These are phyloP conservation scores for Quercus cerris DNA, from an alignment of 306 rosid genomes.

Conservation along the genomic window DNA sequence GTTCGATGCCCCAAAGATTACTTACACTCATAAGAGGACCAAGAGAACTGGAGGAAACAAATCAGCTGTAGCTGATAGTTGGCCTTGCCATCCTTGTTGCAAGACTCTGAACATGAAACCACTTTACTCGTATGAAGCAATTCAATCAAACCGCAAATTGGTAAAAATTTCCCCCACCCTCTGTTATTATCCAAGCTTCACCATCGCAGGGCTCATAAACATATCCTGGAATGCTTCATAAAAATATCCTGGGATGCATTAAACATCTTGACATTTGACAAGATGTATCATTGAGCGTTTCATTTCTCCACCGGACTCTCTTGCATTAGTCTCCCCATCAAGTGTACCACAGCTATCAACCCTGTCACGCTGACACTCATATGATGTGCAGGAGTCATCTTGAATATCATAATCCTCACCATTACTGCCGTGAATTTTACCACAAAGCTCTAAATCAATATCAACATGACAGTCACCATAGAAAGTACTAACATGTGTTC, in stretches of 20 bases:
- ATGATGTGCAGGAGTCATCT: constrained; percentile 36
- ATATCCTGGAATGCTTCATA: neutral
- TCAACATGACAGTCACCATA: neutral
- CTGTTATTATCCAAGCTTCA: neutral
- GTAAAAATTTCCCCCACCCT: neutral
- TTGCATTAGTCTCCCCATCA: neutral
- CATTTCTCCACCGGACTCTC: constrained; percentile 13
- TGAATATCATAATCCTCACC: constrained; percentile 16
- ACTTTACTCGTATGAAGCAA: neutral
- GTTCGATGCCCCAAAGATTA: neutral
- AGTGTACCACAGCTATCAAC: neutral
- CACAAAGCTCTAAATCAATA: neutral
- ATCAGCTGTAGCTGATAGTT: neutral
- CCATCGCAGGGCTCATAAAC: neutral
- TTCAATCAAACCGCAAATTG: neutral
- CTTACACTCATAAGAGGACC: neutral
- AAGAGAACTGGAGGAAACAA: neutral
- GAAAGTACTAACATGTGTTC: constrained; percentile 7
- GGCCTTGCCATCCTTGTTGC: neutral
- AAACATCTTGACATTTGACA: neutral
- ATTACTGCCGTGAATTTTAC: neutral
- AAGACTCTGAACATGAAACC: neutral
- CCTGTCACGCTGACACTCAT: constrained; percentile 17
- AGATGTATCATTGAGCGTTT: neutral
- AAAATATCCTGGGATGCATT: neutral